Evolutionary conservation across 768 basidiomycete genomes (phyloP), one percentile per base, ranked within the genome.

Genomic region (Boletus bicolor): DNA sequence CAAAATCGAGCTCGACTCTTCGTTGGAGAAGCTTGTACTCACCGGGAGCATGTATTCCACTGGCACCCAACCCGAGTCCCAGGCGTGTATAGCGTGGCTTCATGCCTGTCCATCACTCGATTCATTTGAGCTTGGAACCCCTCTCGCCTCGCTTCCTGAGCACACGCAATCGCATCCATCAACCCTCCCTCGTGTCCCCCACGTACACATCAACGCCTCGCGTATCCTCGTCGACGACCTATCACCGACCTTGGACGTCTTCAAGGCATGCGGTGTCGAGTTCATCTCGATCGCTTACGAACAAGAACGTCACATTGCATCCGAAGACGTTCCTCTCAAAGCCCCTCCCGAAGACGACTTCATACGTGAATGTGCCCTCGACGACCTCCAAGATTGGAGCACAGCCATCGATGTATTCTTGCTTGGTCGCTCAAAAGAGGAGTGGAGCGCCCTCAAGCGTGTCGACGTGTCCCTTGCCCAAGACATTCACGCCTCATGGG

Each of bases 1-100:
- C 30, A 58, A 61, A 30, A 51, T 69, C 44, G 64, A 60, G 3
- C 26, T 56, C 32, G 53, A 49, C 14, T 43, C 62, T 1, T 19
- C 52, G 5, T 10, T 71, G 5, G 49, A 72, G 11, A 62, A 47
- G 11, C 57, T 71, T 32, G 55, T 69, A 0, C 47, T 71, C 59
- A 69, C 71, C 0, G 70, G 70, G 2, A 69, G 69, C 64, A 71
- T 71, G 70, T 67, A 72, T 32, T 39, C 61, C 0, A 45, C 53
- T 1, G 59, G 62, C 4, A 39, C 59, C 0, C 47, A 43, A 2
- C 54, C 52, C 44, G 71, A 70, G 49, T 45, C 52, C 12, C 56
- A 56, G 19, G 71, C 68, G 0, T 71, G 64, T 7, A 47, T 57
- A 1, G 49, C 69, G 11, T 71, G 70, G 70, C 45, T 71, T 1